A percentile compares a stretch with the other conserved stretches of the same genome.
These are phyloP conservation scores for Trichoderma asperellum DNA, from an alignment of 2,329 filamentous ascomycete species.

Conservation along the genomic window DNA sequence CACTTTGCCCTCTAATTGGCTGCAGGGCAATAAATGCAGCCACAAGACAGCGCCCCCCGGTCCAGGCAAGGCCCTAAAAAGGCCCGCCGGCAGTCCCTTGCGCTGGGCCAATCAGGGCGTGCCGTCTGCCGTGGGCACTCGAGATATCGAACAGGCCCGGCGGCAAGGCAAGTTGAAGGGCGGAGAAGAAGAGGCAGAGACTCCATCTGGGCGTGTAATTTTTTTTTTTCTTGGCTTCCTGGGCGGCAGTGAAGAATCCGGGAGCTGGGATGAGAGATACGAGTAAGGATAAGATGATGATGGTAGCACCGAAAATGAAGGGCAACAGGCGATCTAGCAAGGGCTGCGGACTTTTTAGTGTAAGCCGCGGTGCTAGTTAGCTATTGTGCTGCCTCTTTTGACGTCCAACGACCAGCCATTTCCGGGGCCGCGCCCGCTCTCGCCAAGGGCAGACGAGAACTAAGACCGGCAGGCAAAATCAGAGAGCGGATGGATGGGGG, in stretches of 20 bases:
- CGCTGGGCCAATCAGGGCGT: conserved; percentile 1
- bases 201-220: neutral
- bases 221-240: neutral
- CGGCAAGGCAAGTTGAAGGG: neutral
- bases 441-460: neutral
- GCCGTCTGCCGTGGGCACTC: neutral
- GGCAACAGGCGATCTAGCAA: neutral
- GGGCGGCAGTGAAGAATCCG: neutral
- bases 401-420: conserved; percentile 20
- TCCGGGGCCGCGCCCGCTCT: conserved; percentile 21
- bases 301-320: neutral
- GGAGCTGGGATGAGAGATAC: neutral
- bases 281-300: neutral
- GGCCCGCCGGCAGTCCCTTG: conserved; percentile 9
- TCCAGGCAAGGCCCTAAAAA: neutral
- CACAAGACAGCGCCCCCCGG: conserved; percentile 12
- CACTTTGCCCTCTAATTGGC: conserved; percentile 2
- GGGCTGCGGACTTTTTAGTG: neutral
- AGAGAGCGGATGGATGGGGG: neutral
- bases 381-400: neutral
- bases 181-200: neutral
- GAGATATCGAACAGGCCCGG: neutral
- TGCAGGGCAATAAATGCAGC: neutral
- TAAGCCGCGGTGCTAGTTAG: neutral
- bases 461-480: too few species aligned